Percentiles rank a stretch among this genome's conserved stretches.
phyloP scores from a whole-genome alignment of 495 filamentous ascomycete genomes.

The Echria macrotheca region DNA sequence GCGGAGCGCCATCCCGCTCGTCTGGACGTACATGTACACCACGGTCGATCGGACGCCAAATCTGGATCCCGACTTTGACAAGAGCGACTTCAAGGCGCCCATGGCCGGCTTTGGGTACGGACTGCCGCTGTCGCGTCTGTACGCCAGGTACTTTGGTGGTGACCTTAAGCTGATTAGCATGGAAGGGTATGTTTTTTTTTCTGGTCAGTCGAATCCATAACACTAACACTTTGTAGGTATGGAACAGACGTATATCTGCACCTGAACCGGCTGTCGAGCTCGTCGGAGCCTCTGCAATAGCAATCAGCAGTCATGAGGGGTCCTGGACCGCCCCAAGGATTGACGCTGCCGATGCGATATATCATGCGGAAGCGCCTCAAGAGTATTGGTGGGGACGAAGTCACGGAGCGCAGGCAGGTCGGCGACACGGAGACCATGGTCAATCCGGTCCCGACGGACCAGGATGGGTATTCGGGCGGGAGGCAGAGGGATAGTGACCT shows the following conservation, averaged over 20 bases:
- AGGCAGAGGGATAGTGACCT: slow-evolving; percentile 20
- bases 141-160: slow-evolving; percentile 95
- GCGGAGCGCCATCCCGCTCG: slow-evolving; percentile 81
- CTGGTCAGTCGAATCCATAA: too few species aligned
- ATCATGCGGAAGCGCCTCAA: slow-evolving; percentile 58
- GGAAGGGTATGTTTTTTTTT: slow-evolving; percentile 84
- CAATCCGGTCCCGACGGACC: slow-evolving; percentile 21
- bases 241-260: slow-evolving; percentile 98
- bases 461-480: slow-evolving; percentile 1
- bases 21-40: slow-evolving; percentile 99
- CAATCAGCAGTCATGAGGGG: slow-evolving; percentile 96
- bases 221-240: too few species aligned
- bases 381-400: slow-evolving; percentile 50
- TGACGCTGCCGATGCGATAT: slow-evolving; percentile 61
- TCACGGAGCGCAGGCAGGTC: slow-evolving; percentile 81
- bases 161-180: slow-evolving; percentile 97
- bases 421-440: slow-evolving; percentile 73
- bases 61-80: slow-evolving; percentile 95
- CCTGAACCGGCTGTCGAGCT: slow-evolving; percentile 89
- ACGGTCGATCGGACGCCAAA: slow-evolving; percentile 94
- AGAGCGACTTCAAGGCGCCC: slow-evolving; percentile 98
- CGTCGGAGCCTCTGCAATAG: slow-evolving; percentile 96
- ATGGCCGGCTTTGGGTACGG: slow-evolving; percentile 99
- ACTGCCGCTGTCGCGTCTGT: slow-evolving; percentile 84
- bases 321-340: slow-evolving; percentile 64